These are phyloP conservation scores for Pseudogymnoascus sp. DNA, from an alignment of 2,329 filamentous ascomycete genomes.

Conservation along the genomic window DNA sequence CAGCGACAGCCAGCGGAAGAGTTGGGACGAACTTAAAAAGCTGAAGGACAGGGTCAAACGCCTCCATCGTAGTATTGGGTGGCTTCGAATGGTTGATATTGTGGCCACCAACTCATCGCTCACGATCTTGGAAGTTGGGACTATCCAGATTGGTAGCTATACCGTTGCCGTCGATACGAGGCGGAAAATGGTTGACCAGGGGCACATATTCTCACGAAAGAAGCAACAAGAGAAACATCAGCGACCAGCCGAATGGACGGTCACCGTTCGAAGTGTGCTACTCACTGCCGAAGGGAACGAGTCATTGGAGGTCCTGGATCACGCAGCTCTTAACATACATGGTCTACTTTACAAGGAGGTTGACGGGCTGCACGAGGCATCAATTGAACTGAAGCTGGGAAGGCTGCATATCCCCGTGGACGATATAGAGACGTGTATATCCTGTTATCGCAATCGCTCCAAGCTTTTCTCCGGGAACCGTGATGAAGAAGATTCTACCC, in stretches of 20 bases:
- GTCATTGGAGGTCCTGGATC: constrained; percentile 80
- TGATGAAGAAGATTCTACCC: constrained; percentile 8
- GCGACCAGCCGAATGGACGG: constrained; percentile 87
- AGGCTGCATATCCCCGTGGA: constrained; percentile 86
- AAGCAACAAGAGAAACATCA: constrained; percentile 54
- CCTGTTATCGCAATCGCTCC: constrained; percentile 30
- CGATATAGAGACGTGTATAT: constrained; percentile 60
- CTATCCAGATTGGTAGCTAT: constrained; percentile 74
- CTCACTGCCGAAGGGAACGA: constrained; percentile 82
- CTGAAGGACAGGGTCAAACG: constrained; percentile 80
- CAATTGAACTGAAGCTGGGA: constrained; percentile 83
- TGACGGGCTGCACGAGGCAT: constrained; percentile 82
- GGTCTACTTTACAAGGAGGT: constrained; percentile 78
- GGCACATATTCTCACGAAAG: constrained; percentile 77
- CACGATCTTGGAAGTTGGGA: constrained; percentile 72
- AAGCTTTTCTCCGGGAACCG: constrained; percentile 9
- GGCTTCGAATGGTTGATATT: constrained; percentile 82
- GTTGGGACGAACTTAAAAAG: constrained; percentile 71
- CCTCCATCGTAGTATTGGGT: constrained; percentile 77
- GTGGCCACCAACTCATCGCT: constrained; percentile 73
- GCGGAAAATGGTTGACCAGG: constrained; percentile 82
- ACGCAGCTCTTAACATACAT: constrained; percentile 81
- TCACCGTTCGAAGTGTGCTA: constrained; percentile 74
- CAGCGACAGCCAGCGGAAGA: constrained; percentile 38
- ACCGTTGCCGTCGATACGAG: constrained; percentile 85